Evolutionary conservation across 495 filamentous ascomycete genomes (phyloP).

Genomic region (Patellaria atrata): DNA sequence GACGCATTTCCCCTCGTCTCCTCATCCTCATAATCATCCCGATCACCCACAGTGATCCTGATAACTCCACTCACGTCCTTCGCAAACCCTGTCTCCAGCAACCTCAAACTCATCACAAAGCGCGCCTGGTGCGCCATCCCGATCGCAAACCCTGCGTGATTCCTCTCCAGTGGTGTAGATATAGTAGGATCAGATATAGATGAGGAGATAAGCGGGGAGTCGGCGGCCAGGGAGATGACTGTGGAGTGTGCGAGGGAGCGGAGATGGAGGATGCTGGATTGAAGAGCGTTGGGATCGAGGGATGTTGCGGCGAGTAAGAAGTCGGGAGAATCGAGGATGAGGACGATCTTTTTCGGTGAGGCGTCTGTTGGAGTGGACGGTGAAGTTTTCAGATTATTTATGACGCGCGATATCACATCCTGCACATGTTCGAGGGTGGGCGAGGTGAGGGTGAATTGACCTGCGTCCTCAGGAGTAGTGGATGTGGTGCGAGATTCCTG

Average conservation of each 20-base stretch:
- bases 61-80: slow-evolving; percentile 85
- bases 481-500: neutral
- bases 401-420: slow-evolving; percentile 8
- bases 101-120: slow-evolving; percentile 51
- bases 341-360: slow-evolving; percentile 12
- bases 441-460: slow-evolving; percentile 5
- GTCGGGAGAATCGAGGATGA: slow-evolving; percentile 40
- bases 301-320: slow-evolving; percentile 32
- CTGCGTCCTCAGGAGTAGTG: neutral
- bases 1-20: slow-evolving; percentile 13
- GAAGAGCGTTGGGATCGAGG: slow-evolving; percentile 10
- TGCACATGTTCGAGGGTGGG: slow-evolving; percentile 8
- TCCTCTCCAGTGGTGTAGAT: slow-evolving; percentile 45
- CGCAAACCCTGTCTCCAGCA: slow-evolving; percentile 70
- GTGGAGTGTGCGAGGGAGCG: slow-evolving; percentile 40
- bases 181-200: no score
- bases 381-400: slow-evolving; percentile 6
- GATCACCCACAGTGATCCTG: slow-evolving; percentile 45
- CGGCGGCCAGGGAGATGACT: slow-evolving; percentile 50
- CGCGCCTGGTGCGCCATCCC: slow-evolving; percentile 60
- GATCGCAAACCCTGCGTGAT: slow-evolving; percentile 55
- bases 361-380: slow-evolving; percentile 1
- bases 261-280: slow-evolving; percentile 3
- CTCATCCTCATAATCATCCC: slow-evolving; percentile 17
- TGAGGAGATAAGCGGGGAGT: slow-evolving; percentile 37